Percentiles rank a stretch among this genome's conserved stretches.
phyloP scores from a whole-genome alignment of 768 basidiomycete species.

The Scleroderma citrinum region DNA sequence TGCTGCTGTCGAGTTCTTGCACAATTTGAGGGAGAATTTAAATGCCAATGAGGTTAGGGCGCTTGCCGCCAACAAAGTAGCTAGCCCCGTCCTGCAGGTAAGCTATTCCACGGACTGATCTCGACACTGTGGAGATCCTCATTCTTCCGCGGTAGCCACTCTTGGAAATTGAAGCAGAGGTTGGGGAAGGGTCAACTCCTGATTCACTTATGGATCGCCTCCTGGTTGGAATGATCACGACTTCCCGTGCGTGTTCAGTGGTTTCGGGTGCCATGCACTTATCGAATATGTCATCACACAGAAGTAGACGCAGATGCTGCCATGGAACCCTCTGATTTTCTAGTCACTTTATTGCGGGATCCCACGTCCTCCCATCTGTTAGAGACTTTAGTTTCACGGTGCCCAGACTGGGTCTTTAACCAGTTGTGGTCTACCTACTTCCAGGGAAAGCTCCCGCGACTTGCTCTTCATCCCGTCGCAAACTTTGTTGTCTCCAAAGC shows the following conservation, averaged over 20 bases:
- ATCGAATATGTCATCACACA: slow-evolving; percentile 18
- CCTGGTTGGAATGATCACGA: slow-evolving; percentile 67
- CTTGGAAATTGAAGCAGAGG: slow-evolving; percentile 75
- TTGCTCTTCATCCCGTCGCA: slow-evolving; percentile 84
- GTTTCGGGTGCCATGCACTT: neutral
- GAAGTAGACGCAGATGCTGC: slow-evolving; percentile 32
- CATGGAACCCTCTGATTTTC: slow-evolving; percentile 65
- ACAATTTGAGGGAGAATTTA: slow-evolving; percentile 44
- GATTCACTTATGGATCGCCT: slow-evolving; percentile 80
- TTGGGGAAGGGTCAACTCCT: slow-evolving; percentile 47
- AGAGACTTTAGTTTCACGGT: slow-evolving; percentile 68
- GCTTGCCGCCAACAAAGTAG: slow-evolving; percentile 68
- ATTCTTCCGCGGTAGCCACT: slow-evolving; percentile 50
- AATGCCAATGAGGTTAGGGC: slow-evolving; percentile 71
- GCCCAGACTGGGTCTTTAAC: slow-evolving; percentile 56
- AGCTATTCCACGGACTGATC: slow-evolving; percentile 9
- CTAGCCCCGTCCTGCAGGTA: slow-evolving; percentile 73
- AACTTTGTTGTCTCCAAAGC: slow-evolving; percentile 91
- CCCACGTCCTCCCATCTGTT: slow-evolving; percentile 85
- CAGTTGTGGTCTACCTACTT: slow-evolving; percentile 79
- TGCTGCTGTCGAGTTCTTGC: slow-evolving; percentile 43
- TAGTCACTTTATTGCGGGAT: slow-evolving; percentile 77
- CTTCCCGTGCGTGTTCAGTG: slow-evolving; percentile 46
- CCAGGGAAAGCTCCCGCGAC: slow-evolving; percentile 57
- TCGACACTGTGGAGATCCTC: slow-evolving; percentile 4